These are phyloP conservation scores for Pleurotus sapidus DNA, from an alignment of 768 basidiomycete genomes.

Conservation along the genomic window DNA sequence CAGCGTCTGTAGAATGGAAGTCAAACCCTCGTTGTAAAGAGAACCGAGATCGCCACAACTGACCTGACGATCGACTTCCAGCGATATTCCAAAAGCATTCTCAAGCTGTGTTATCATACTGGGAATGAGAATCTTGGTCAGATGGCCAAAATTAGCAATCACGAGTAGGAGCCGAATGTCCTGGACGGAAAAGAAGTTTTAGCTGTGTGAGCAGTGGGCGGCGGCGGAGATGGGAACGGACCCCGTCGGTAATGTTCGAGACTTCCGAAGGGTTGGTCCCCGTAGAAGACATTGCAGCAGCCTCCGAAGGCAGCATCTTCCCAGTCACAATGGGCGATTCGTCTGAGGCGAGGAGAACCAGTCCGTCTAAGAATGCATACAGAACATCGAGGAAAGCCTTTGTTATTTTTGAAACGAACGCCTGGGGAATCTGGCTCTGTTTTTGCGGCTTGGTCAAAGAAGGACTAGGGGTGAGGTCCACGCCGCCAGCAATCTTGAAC, in stretches of 20 bases:
- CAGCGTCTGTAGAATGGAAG: constrained; percentile 48
- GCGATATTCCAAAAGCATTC: constrained; percentile 65
- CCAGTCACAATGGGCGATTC: constrained; percentile 51
- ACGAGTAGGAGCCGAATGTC: constrained; percentile 86
- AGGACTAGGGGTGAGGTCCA: constrained; percentile 46
- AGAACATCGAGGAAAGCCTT: constrained; percentile 83
- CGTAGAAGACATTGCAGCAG: constrained; percentile 19
- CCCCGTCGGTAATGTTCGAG: constrained; percentile 61
- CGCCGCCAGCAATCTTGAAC: constrained; percentile 79
- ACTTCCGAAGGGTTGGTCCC: constrained; percentile 52
- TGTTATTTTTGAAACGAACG: constrained; percentile 71
- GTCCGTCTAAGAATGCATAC: constrained; percentile 84
- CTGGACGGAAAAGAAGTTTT: constrained; percentile 34
- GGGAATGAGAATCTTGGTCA: constrained; percentile 70
- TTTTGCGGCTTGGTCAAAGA: constrained; percentile 49
- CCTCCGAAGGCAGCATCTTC: constrained; percentile 28
- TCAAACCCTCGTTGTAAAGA: constrained; percentile 4
- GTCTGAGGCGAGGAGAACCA: constrained; percentile 75
- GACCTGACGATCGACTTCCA: constrained; percentile 73
- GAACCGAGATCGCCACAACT: constrained; percentile 12
- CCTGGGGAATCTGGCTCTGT: constrained; percentile 59
- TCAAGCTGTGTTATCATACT: constrained; percentile 81
- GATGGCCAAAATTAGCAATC: constrained; percentile 81
- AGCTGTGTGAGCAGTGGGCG: constrained; percentile 2
- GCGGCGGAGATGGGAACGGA: constrained; percentile 30